Evolutionary conservation across 768 basidiomycete genomes (phyloP).

Genomic region (Russula foetens): DNA sequence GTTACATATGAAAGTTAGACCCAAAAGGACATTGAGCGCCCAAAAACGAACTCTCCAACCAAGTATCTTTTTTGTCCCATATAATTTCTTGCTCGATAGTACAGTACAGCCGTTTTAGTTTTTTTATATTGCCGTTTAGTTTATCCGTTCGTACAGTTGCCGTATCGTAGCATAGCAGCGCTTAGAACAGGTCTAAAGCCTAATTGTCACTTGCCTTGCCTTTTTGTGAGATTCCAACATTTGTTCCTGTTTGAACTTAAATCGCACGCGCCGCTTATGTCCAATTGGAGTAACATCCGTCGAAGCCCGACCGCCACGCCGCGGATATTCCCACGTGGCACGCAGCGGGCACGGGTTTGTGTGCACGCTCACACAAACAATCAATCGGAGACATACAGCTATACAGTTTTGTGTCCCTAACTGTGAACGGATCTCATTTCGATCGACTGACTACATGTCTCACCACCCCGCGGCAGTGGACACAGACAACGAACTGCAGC

Average conservation of each 20-base stretch:
- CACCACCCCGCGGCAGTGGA: background rate
- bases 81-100: background rate
- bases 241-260: background rate
- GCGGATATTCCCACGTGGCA: background rate
- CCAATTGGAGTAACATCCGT: background rate
- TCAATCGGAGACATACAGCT: no score
- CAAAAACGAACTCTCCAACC: background rate
- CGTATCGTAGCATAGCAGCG: background rate
- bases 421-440: background rate
- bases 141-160: background rate
- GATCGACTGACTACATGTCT: background rate
- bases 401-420: no score
- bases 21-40: background rate
- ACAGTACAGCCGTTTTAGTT: background rate
- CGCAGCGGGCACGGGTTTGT: no score
- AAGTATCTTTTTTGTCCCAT: background rate
- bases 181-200: conserved; percentile 17
- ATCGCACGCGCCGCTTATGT: background rate
- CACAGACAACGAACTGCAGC: conserved; percentile 21
- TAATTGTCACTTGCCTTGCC: conserved; percentile 13
- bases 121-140: conserved; percentile 7
- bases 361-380: background rate
- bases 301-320: no score
- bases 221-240: background rate
- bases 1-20: conserved; percentile 47